Base-by-base conservation (phyloP, 306 rosid species). In the Lathyrus tuberosus region DNA sequence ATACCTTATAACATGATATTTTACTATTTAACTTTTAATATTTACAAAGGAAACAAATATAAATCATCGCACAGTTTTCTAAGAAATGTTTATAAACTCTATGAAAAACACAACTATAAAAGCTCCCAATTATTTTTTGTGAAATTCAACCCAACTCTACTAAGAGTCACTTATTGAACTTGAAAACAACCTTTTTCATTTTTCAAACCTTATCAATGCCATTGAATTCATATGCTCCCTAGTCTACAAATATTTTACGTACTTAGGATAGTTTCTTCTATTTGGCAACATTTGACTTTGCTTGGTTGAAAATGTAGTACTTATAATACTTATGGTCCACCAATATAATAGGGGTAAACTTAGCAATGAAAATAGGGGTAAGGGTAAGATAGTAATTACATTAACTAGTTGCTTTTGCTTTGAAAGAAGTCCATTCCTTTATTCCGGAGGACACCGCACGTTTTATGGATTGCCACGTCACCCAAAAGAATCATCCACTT, bases 321-420 rank as follows among this genome's bases (percentile, higher is more conserved):
- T n/a, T n/a, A n/a, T n/a, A n/a, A n/a, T n/a, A n/a, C n/a, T n/a
- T 10, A 31, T 69, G 77, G 49, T 37, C 76, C 65, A 51, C 59
- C 41, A n/a, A 52, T 30, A 14, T 3, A 31, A 16, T 15, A 56
- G 40, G 73, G 68, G 46, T 16, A 71, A 57, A 3, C 0, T 0
- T 16, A 67, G 40, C 5, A n/a, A 15, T 22, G 2, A 10, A 16
- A 28, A 24, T 0, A 42, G 6, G 2, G 0, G 2, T 4, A 51
- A 59, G 76, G 84, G 35, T 26, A 72, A 4, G 2, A 8, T 0
- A 5, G 73, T 62, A 33, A 77, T 56, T 73, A 16, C 11, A 15
- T 2, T 16, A 48, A 48, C 10, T 7, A 15, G 11, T 0, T 0
- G 38, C 38, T 71, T 51, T 49, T 43, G 64, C 5, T 72, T 53